Percentiles rank a stretch among this genome's conserved stretches.
Evolutionary conservation across 106 monocot genomes (phyloP).

Genomic region (Posidonia australis): DNA sequence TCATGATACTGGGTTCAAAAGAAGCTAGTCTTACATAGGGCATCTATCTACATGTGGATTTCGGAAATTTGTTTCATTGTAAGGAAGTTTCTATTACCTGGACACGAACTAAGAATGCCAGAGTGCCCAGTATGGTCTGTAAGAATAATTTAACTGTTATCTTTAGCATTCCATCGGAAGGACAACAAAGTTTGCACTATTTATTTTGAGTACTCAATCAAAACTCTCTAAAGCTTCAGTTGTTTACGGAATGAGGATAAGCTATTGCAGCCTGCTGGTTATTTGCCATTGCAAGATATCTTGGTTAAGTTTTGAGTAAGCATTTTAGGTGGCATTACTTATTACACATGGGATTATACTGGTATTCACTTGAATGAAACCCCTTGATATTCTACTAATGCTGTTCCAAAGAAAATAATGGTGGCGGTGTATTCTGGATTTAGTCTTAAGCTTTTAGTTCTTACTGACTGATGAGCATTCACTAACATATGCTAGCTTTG

Average conservation of each 20-base stretch:
- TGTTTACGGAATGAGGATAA: neutral
- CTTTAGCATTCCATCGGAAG: neutral
- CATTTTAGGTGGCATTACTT: neutral
- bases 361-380: too few species aligned
- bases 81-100: conserved; percentile 13
- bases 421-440: too few species aligned
- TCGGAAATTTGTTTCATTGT: neutral
- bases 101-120: conserved; percentile 1
- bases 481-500: too few species aligned
- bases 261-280: neutral
- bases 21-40: neutral
- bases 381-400: too few species aligned
- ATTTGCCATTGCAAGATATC: neutral
- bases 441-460: too few species aligned
- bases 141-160: conserved; percentile 5
- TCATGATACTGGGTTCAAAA: neutral
- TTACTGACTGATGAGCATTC: too few species aligned
- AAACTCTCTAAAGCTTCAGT: neutral
- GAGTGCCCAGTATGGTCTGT: conserved; percentile 3
- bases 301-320: neutral
- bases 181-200: conserved; percentile 7
- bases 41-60: conserved; percentile 3
- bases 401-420: too few species aligned
- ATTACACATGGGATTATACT: neutral
- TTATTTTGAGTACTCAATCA: conserved; percentile 5